A percentile compares a stretch with the other conserved stretches of the same genome.
These are phyloP conservation scores for Camelina neglecta DNA, from an alignment of 345 rosid genomes.

Conservation along the genomic window DNA sequence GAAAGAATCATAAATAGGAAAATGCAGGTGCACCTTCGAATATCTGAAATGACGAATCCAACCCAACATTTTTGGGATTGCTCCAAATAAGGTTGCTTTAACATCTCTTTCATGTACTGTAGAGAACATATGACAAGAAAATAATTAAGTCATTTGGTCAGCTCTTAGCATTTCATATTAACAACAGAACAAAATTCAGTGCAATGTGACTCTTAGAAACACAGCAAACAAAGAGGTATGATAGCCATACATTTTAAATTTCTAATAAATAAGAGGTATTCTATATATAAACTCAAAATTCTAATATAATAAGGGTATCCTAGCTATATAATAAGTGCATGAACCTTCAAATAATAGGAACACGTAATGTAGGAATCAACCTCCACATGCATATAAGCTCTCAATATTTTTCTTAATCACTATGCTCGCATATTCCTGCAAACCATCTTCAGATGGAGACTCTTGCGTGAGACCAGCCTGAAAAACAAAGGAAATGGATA, in stretches of 20 bases:
- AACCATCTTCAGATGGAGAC: conserved; percentile 58
- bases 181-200: conserved; percentile 3
- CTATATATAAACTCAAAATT: conserved; percentile 15
- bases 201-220: conserved; percentile 20
- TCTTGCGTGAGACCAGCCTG: conserved; percentile 85
- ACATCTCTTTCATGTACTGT: conserved; percentile 82
- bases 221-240: conserved; percentile 13
- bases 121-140: conserved; percentile 39
- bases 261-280: neutral
- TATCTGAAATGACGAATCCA: conserved; percentile 72
- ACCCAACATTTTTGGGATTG: conserved; percentile 74
- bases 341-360: conserved; percentile 27
- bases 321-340: conserved; percentile 34
- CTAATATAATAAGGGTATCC: conserved; percentile 13
- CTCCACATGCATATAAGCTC: conserved; percentile 93
- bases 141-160: conserved; percentile 8
- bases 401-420: conserved; percentile 80
- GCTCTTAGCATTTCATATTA: neutral
- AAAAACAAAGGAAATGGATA: conserved; percentile 39
- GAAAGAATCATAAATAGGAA: conserved; percentile 32
- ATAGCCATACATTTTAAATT: neutral
- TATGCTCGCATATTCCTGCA: conserved; percentile 69
- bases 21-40: conserved; percentile 61
- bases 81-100: conserved; percentile 61
- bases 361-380: conserved; percentile 50